phyloP scores from a whole-genome alignment of 169 alveolate genomes.

The Eimeria sp. region DNA sequence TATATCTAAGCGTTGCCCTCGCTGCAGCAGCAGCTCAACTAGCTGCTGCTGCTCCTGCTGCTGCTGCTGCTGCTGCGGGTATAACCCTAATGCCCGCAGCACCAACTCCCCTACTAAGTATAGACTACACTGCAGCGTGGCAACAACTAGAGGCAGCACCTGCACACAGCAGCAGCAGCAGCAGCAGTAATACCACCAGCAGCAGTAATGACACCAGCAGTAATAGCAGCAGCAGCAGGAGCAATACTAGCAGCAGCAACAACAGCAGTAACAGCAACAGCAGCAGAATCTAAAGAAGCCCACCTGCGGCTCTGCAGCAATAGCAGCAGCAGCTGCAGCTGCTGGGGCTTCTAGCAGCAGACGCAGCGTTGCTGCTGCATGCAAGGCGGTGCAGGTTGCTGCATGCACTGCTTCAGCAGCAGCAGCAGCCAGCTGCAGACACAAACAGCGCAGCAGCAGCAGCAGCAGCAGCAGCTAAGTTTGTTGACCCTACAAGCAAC shows the following conservation, averaged over 20 bases:
- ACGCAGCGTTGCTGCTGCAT: constrained; percentile 67
- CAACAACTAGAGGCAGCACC: constrained; percentile 29
- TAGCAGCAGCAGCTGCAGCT: constrained; percentile 70
- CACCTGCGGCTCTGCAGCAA: constrained; percentile 67
- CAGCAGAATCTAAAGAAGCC: not conserved
- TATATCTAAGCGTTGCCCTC: not conserved
- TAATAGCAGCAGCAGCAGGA: not conserved
- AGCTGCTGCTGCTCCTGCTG: constrained; percentile 50
- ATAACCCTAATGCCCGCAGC: constrained; percentile 50
- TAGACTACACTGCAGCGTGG: constrained; percentile 64
- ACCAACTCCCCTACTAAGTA: constrained; percentile 43
- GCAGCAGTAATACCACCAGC: not conserved
- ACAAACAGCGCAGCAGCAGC: not conserved
- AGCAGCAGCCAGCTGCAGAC: constrained; percentile 65
- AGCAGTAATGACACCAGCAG: too few relatives aligned
- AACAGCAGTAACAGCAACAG: constrained; percentile 40
- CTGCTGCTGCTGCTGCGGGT: constrained; percentile 56
- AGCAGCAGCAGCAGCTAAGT: constrained; percentile 2
- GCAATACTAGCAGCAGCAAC: constrained; percentile 12
- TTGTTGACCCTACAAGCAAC: not conserved
- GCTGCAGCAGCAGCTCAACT: constrained; percentile 54
- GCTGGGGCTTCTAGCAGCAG: constrained; percentile 63
- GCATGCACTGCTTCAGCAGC: constrained; percentile 64
- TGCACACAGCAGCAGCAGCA: constrained; percentile 34
- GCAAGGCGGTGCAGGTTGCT: constrained; percentile 23